Conservation (phyloP, 1,284 basidiomycete genomes). For the Entoloma clypeatum region DNA sequence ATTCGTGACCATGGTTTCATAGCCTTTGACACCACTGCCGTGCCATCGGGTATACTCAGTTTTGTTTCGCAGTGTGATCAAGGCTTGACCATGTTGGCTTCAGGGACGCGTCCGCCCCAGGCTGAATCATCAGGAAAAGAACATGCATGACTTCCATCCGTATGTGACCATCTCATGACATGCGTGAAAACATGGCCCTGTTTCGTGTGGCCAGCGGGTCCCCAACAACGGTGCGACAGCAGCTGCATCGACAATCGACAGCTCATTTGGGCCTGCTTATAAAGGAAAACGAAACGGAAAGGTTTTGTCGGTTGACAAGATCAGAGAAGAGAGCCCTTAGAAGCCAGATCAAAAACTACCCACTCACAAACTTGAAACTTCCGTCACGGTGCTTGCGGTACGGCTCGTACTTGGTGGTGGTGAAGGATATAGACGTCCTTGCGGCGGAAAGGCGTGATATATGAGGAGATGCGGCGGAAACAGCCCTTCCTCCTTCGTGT, state of each 20-base stretch:
- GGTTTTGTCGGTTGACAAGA: no score
- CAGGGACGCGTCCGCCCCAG: constrained; percentile 33
- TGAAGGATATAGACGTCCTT: no score
- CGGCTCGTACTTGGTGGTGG: no score
- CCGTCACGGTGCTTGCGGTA: no score
- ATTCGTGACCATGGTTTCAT: constrained; percentile 44
- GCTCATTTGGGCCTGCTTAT: constrained; percentile 50
- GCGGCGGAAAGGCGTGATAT: no score
- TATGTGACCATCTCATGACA: neutral
- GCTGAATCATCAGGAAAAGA: constrained; percentile 16
- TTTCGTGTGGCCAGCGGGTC: constrained; percentile 43
- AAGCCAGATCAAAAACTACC: no score
- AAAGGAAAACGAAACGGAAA: constrained; percentile 1
- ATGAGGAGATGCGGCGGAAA: no score
- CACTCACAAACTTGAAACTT: no score
- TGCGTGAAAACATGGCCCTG: constrained; percentile 41
- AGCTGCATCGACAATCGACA: constrained; percentile 42
- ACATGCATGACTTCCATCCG: constrained; percentile 1
- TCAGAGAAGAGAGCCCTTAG: no score
- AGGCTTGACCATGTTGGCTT: constrained; percentile 26
- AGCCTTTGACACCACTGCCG: constrained; percentile 48
- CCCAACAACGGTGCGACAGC: constrained; percentile 45
- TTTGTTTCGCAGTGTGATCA: constrained; percentile 33
- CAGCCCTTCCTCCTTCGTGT: no score
- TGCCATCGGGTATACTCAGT: constrained; percentile 44